Percentiles rank a stretch among this genome's conserved stretches.
These are phyloP conservation scores for Aspergillus terreus DNA, from an alignment of 2,329 filamentous ascomycete species.

Conservation along the genomic window DNA sequence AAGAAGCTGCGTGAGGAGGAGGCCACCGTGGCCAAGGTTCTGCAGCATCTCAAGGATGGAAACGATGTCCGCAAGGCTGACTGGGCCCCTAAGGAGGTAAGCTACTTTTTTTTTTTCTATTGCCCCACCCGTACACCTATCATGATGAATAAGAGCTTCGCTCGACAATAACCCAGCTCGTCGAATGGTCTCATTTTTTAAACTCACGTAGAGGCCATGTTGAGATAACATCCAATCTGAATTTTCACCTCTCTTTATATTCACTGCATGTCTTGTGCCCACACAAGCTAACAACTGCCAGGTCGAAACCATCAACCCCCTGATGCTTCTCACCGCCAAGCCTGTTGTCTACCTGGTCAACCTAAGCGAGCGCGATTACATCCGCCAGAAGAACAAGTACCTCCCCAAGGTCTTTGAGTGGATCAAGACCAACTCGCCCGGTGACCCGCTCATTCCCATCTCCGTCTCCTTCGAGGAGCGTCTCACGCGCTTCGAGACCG, in stretches of 20 bases:
- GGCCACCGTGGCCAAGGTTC: constrained; percentile 85
- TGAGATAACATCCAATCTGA: constrained; percentile 85
- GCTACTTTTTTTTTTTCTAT: constrained; percentile 16
- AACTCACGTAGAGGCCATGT: constrained; percentile 68
- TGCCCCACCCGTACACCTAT: constrained; percentile 33
- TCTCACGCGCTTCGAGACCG: constrained; percentile 72
- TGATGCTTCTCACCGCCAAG: constrained; percentile 93
- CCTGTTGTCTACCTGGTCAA: constrained; percentile 97
- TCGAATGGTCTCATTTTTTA: constrained; percentile 74
- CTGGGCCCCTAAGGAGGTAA: constrained; percentile 93
- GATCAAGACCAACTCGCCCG: constrained; percentile 85
- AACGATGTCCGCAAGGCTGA: constrained; percentile 90
- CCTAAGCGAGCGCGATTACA: constrained; percentile 92
- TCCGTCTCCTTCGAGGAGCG: constrained; percentile 93
- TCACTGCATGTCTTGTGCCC: constrained; percentile 14
- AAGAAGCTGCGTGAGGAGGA: constrained; percentile 97
- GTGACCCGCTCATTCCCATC: constrained; percentile 88
- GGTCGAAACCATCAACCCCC: constrained; percentile 96
- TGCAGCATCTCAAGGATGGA: constrained; percentile 76
- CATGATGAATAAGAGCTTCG: constrained; percentile 99
- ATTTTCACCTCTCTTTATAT: constrained; percentile 35
- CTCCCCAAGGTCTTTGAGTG: constrained; percentile 89
- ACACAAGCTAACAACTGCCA: constrained; percentile 37
- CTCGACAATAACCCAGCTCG: constrained; percentile 98
- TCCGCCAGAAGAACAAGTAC: constrained; percentile 99